These are phyloP conservation scores for Cladophialophora carrionii DNA, from an alignment of 2,329 filamentous ascomycete genomes.

Conservation along the genomic window DNA sequence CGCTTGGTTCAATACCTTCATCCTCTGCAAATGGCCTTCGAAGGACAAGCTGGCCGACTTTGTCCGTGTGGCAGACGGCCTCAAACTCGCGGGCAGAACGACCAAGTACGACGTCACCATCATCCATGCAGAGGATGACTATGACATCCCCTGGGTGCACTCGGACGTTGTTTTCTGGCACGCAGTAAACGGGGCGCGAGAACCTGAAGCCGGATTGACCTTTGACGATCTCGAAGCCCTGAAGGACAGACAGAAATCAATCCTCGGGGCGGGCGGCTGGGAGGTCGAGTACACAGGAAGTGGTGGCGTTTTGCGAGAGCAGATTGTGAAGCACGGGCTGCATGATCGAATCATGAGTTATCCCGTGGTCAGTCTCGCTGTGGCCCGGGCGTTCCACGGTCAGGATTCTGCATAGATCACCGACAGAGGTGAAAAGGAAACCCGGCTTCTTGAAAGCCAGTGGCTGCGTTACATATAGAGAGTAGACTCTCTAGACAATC, in stretches of 20 bases:
- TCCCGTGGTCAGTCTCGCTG: slow-evolving; percentile 57
- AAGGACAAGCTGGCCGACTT: slow-evolving; percentile 55
- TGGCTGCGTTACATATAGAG: too few species aligned
- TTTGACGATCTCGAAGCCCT: slow-evolving; percentile 51
- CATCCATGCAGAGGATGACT: slow-evolving; percentile 46
- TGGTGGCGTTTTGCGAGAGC: slow-evolving; percentile 56
- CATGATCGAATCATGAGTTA: slow-evolving; percentile 64
- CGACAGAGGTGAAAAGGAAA: neutral
- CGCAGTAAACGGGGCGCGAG: slow-evolving; percentile 55
- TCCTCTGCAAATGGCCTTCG: slow-evolving; percentile 57
- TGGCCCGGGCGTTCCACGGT: slow-evolving; percentile 52
- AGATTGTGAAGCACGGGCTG: slow-evolving; percentile 60
- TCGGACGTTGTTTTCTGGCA: slow-evolving; percentile 59
- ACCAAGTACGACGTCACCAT: slow-evolving; percentile 42
- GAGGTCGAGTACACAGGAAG: slow-evolving; percentile 53
- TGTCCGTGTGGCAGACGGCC: slow-evolving; percentile 45
- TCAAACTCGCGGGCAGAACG: slow-evolving; percentile 20
- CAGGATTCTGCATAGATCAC: slow-evolving; percentile 5
- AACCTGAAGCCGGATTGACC: slow-evolving; percentile 43
- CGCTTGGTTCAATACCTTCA: slow-evolving; percentile 52
- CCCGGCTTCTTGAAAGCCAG: neutral
- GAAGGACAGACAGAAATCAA: slow-evolving; percentile 47
- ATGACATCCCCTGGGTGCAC: slow-evolving; percentile 43
- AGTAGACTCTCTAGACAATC: too few species aligned
- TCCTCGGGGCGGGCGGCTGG: slow-evolving; percentile 56